Percentiles rank a stretch among this genome's conserved stretches.
These are phyloP conservation scores for Rhizomucor pusillus DNA, from an alignment of 371 early-diverging fungal genomes.

Conservation along the genomic window DNA sequence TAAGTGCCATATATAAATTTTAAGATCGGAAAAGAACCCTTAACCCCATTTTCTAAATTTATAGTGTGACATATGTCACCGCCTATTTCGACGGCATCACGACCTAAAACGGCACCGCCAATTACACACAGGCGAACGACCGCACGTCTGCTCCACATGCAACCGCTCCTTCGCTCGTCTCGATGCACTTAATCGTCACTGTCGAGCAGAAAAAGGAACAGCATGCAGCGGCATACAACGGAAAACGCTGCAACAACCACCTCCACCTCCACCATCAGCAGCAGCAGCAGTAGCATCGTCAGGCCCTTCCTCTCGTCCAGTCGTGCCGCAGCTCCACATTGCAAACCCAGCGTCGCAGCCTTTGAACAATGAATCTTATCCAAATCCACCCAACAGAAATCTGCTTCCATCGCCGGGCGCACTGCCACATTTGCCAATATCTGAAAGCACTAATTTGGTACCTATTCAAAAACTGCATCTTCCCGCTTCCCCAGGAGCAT, in stretches of 20 bases:
- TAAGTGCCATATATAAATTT: conserved; percentile 10
- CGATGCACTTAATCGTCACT: conserved; percentile 70
- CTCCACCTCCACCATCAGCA: conserved; percentile 1
- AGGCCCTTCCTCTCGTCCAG: neutral
- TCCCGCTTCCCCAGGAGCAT: neutral
- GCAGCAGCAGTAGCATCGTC: conserved; percentile 3
- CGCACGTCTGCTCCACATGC: conserved; percentile 55
- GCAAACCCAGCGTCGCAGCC: neutral
- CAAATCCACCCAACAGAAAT: too few relatives aligned
- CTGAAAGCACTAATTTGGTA: too few relatives aligned
- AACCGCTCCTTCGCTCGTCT: conserved; percentile 63
- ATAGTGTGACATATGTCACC: conserved; percentile 39
- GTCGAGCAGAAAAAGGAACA: conserved; percentile 57
- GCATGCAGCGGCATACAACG: neutral
- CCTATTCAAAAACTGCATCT: neutral
- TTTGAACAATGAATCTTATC: neutral
- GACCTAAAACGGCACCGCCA: conserved; percentile 64
- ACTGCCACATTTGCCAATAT: too few relatives aligned
- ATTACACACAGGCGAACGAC: conserved; percentile 62
- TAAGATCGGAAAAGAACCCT: conserved; percentile 3
- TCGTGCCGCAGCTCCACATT: neutral
- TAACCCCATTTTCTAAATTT: neutral
- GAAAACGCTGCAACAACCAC: neutral
- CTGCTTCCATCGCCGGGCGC: too few relatives aligned
- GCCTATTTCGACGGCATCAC: conserved; percentile 55